These are phyloP conservation scores for Scedosporium dehoogii DNA, from an alignment of 2,329 filamentous ascomycete genomes.

Conservation along the genomic window DNA sequence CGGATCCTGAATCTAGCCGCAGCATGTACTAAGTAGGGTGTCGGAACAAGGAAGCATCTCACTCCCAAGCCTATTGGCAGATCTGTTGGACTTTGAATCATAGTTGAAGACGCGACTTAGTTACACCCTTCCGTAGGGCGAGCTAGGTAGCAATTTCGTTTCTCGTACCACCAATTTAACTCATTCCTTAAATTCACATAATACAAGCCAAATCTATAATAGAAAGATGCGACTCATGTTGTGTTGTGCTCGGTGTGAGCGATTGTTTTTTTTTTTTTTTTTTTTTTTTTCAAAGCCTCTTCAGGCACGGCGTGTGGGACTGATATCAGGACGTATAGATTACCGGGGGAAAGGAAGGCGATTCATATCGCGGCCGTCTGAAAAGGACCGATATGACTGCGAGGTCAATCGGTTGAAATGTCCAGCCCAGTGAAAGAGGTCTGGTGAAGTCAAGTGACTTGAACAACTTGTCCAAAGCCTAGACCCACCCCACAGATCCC, in stretches of 20 bases:
- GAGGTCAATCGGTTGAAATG: no score
- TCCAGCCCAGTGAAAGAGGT: no score
- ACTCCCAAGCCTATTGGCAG: background rate
- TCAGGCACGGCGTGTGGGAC: no score
- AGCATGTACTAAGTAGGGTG: slow-evolving; percentile 1
- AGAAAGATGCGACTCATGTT: background rate
- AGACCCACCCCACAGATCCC: background rate
- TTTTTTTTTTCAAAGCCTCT: no score
- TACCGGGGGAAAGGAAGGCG: no score
- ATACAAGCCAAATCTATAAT: background rate
- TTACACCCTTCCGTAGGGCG: background rate
- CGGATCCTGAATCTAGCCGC: background rate
- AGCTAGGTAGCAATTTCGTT: slow-evolving; percentile 2
- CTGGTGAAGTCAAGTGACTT: background rate
- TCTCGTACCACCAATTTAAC: slow-evolving; percentile 2
- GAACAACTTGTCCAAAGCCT: background rate
- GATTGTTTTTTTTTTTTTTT: no score
- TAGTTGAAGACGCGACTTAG: background rate
- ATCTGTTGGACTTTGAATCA: background rate
- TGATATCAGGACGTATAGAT: no score
- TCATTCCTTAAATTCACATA: background rate
- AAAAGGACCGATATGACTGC: no score
- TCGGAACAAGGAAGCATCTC: background rate
- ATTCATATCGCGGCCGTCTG: no score
- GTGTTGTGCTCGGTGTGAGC: no score